phyloP scores from a whole-genome alignment of 768 basidiomycete genomes.

The Boletus reticuloceps region DNA sequence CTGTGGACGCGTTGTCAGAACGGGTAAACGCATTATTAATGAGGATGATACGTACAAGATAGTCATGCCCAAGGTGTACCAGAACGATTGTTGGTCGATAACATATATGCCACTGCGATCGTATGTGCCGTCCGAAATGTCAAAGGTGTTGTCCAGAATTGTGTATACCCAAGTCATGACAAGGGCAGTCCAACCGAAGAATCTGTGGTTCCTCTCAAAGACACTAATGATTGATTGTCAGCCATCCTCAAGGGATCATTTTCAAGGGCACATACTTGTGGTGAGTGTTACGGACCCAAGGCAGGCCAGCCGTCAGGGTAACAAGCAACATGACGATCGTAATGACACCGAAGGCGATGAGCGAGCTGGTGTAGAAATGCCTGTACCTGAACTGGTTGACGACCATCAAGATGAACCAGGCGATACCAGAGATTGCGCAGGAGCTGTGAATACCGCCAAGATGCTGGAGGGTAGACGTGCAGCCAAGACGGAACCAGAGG shows the following conservation, averaged over 20 bases:
- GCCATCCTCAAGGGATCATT: background rate
- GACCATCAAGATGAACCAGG: slow-evolving; percentile 67
- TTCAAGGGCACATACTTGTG: slow-evolving; percentile 57
- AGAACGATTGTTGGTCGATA: slow-evolving; percentile 70
- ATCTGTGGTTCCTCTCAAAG: slow-evolving; percentile 79
- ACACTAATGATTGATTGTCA: slow-evolving; percentile 41
- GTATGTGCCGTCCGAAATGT: slow-evolving; percentile 55
- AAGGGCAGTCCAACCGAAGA: slow-evolving; percentile 71
- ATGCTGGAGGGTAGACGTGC: slow-evolving; percentile 75
- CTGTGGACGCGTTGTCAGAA: slow-evolving; percentile 33
- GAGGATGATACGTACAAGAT: slow-evolving; percentile 49
- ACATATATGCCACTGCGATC: slow-evolving; percentile 51
- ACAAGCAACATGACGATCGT: slow-evolving; percentile 56
- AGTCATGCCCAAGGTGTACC: slow-evolving; percentile 74
- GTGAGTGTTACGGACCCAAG: slow-evolving; percentile 77
- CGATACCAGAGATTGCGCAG: slow-evolving; percentile 66
- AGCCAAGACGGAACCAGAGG: slow-evolving; percentile 66
- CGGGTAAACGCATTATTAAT: background rate
- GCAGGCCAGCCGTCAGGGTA: slow-evolving; percentile 64
- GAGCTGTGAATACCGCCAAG: slow-evolving; percentile 80
- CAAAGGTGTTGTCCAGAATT: slow-evolving; percentile 62
- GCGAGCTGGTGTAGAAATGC: slow-evolving; percentile 48
- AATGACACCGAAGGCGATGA: slow-evolving; percentile 60
- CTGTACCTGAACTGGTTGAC: slow-evolving; percentile 52
- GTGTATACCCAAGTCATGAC: slow-evolving; percentile 63